phyloP scores from a whole-genome alignment of 257 asterid genomes.

The Agastache rugosa region DNA sequence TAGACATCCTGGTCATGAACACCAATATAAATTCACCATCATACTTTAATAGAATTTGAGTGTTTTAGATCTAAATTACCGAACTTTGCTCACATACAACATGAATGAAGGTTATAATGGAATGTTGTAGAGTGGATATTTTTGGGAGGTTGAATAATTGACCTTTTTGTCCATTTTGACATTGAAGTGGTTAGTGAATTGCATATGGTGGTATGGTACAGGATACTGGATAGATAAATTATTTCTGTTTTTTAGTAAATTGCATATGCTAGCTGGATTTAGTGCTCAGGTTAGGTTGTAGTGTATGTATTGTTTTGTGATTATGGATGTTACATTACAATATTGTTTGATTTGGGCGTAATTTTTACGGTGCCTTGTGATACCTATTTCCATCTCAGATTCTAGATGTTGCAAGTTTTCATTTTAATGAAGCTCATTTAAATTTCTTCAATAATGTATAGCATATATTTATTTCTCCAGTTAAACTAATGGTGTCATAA shows the following conservation, averaged over 20 bases:
- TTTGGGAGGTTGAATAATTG: not conserved
- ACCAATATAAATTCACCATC: not conserved
- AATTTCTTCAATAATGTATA: not conserved
- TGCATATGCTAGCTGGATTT: not conserved
- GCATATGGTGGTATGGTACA: not conserved
- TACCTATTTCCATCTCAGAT: not conserved
- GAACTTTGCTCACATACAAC: conserved; percentile 3
- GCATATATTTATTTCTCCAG: not conserved
- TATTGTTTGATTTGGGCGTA: not conserved
- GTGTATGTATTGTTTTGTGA: not conserved
- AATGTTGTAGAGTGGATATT: not conserved
- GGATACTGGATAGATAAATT: not conserved
- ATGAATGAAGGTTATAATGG: not conserved
- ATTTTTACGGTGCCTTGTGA: not conserved
- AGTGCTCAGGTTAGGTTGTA: conserved; percentile 1
- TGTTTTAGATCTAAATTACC: not conserved
- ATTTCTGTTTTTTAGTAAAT: no score
- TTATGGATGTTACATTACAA: not conserved
- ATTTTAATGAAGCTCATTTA: not conserved
- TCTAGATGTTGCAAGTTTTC: not conserved
- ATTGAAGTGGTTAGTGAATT: conserved; percentile 1
- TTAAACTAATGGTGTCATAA: not conserved
- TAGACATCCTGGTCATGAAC: no score
- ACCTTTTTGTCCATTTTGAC: no score
- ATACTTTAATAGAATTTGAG: not conserved